phyloP scores from a whole-genome alignment of 768 basidiomycete species.

The Boletus sp. region DNA sequence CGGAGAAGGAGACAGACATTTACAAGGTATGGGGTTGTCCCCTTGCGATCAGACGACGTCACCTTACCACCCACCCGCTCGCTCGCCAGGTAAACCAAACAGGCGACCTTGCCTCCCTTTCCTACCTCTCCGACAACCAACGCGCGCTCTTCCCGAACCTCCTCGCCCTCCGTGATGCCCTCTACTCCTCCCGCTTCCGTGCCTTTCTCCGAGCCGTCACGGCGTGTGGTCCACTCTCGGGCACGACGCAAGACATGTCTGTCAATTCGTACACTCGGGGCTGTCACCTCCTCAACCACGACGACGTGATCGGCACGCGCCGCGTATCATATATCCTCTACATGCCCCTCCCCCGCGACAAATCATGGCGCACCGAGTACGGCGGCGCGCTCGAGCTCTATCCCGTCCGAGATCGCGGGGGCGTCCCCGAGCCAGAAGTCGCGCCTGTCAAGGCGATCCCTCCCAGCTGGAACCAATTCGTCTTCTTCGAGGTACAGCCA shows the following conservation, averaged over 20 bases:
- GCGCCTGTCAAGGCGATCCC: slow-evolving; percentile 65
- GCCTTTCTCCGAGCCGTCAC: slow-evolving; percentile 81
- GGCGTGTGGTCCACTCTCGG: slow-evolving; percentile 88
- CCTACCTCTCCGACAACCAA: slow-evolving; percentile 76
- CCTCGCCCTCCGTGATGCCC: slow-evolving; percentile 80
- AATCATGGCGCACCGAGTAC: slow-evolving; percentile 84
- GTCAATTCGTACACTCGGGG: slow-evolving; percentile 89
- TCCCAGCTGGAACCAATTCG: slow-evolving; percentile 86
- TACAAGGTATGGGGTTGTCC: slow-evolving; percentile 72
- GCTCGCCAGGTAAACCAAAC: slow-evolving; percentile 84
- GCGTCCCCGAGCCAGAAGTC: slow-evolving; percentile 63
- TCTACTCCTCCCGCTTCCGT: slow-evolving; percentile 84
- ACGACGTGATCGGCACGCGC: slow-evolving; percentile 95
- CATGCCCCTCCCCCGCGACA: slow-evolving; percentile 74
- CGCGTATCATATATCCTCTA: slow-evolving; percentile 96
- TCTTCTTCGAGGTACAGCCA: slow-evolving; percentile 91
- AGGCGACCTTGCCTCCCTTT: slow-evolving; percentile 91
- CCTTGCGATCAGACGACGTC: not conserved
- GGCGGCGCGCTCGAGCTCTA: slow-evolving; percentile 95
- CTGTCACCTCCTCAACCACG: slow-evolving; percentile 94
- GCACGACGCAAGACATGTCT: slow-evolving; percentile 92
- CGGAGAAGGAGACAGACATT: slow-evolving; percentile 97
- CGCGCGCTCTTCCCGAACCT: slow-evolving; percentile 77
- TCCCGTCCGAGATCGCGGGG: slow-evolving; percentile 57
- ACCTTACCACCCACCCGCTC: not conserved